Percentiles rank a stretch among this genome's conserved stretches.
phyloP scores from a whole-genome alignment of 169 alveolate species.

The Plasmodium inui region DNA sequence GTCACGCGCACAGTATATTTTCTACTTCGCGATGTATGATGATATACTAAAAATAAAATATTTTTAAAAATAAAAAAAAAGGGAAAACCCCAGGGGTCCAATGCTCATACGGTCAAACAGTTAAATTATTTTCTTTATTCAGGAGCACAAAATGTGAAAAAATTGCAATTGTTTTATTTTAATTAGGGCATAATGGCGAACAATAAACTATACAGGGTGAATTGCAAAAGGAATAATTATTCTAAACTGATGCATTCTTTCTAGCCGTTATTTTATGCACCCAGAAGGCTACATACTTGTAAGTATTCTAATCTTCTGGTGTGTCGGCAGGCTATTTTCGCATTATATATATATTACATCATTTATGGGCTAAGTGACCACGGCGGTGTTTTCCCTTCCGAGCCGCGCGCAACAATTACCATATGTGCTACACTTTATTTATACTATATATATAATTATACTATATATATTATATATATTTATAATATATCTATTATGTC shows the following conservation, averaged over 20 bases:
- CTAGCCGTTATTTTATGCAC: neutral
- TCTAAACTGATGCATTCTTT: neutral
- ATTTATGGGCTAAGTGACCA: neutral
- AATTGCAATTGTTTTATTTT: neutral
- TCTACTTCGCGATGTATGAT: neutral
- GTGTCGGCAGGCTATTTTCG: neutral
- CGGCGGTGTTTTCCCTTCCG: neutral
- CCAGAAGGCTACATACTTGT: neutral
- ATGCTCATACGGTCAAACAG: neutral
- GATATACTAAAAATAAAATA: no score
- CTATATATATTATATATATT: neutral
- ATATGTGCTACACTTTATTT: neutral
- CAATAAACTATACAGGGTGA: neutral
- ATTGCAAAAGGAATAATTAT: neutral
- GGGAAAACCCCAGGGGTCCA: neutral
- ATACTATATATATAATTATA: no score
- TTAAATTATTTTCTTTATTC: neutral
- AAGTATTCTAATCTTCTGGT: neutral
- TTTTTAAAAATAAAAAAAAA: no score
- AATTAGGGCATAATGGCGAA: neutral
- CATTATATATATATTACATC: neutral
- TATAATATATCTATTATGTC: neutral
- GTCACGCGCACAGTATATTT: neutral
- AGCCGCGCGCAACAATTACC: neutral
- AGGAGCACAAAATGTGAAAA: neutral